Conservation (phyloP, 2,329 filamentous ascomycete genomes). For the Cladosporium cucumerinum region DNA sequence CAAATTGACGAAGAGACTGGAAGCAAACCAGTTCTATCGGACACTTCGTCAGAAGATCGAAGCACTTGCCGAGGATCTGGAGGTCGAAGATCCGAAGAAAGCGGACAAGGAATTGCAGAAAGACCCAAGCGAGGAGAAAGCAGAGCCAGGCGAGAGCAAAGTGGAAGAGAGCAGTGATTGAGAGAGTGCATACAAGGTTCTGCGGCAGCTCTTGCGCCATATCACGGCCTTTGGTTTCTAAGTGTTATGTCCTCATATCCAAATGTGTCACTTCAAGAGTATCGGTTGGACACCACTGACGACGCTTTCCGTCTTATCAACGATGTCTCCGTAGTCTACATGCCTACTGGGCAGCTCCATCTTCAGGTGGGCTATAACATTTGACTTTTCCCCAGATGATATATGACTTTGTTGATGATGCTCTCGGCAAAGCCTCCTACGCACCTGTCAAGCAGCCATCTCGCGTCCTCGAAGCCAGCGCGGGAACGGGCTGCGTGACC, state of each 20-base stretch:
- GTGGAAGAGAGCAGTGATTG: not conserved
- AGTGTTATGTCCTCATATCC: not conserved
- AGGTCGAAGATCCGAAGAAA: not conserved
- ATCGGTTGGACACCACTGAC: not conserved
- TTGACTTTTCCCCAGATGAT: not conserved
- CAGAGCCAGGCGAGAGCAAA: not conserved
- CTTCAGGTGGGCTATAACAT: not conserved
- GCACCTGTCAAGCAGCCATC: not conserved
- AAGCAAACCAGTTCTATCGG: not conserved
- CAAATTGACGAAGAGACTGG: not conserved
- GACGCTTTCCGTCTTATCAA: not conserved
- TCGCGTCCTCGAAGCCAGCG: slow-evolving; percentile 14
- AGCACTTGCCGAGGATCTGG: not conserved
- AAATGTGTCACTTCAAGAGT: not conserved
- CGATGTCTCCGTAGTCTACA: not conserved
- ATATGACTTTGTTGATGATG: not conserved
- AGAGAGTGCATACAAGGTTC: not conserved
- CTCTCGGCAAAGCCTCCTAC: not conserved
- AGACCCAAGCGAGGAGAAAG: not conserved
- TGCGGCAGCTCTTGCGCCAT: not conserved
- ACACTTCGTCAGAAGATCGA: not conserved
- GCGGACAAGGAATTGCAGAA: not conserved
- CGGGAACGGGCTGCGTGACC: slow-evolving; percentile 17
- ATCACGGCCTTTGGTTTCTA: not conserved
- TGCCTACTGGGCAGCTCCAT: not conserved